phyloP scores from a whole-genome alignment of 164 flowering plant genomes.

The Chimonanthus praecox region DNA sequence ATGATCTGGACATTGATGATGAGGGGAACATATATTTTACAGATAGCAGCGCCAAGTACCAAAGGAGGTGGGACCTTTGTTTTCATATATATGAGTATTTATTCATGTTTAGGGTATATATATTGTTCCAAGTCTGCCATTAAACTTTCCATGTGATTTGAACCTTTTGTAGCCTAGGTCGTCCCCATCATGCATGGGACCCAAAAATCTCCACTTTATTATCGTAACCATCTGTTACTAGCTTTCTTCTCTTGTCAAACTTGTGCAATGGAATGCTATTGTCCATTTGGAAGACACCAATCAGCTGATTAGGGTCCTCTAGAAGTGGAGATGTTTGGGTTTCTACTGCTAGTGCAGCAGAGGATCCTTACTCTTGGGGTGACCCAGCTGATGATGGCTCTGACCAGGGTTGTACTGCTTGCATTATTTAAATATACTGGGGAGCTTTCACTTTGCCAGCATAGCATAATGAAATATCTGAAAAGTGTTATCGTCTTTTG shows the following conservation, averaged over 20 bases:
- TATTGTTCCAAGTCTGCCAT: background rate
- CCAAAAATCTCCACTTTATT: background rate
- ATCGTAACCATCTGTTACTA: background rate
- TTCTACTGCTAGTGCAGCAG: no score
- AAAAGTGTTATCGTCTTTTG: background rate
- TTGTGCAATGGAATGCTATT: background rate
- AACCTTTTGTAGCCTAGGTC: background rate
- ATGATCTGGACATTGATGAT: slow-evolving; percentile 86
- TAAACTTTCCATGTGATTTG: background rate
- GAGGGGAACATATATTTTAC: slow-evolving; percentile 90
- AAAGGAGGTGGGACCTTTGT: slow-evolving; percentile 56
- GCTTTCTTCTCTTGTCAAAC: background rate
- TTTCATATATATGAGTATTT: background rate
- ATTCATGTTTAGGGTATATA: background rate
- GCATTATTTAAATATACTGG: background rate
- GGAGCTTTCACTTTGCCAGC: background rate
- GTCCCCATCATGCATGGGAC: background rate
- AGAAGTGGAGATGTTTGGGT: background rate
- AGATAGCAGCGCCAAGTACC: slow-evolving; percentile 75
- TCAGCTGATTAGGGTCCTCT: background rate
- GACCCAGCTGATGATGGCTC: background rate
- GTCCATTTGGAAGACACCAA: background rate
- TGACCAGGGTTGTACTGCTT: background rate
- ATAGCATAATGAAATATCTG: background rate
- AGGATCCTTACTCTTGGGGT: no score